Conservation (phyloP, 352 stramenopile species). For the Phytophthora tentaculata region DNA sequence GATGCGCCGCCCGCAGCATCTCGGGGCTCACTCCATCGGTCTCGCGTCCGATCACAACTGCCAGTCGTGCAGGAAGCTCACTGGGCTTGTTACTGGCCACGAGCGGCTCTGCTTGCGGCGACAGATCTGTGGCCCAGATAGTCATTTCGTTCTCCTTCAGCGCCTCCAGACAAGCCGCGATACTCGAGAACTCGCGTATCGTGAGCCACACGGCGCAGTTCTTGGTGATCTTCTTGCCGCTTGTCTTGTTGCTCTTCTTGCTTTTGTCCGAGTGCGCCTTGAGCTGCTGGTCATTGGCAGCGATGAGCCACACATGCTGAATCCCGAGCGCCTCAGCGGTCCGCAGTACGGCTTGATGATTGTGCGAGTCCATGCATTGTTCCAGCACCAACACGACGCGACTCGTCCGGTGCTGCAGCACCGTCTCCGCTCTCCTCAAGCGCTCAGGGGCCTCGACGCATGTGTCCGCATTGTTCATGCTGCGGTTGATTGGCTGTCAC, state of each 20-base stretch:
- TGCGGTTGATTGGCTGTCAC: constrained; percentile 11
- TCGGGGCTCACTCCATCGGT: constrained; percentile 90
- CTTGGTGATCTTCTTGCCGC: constrained; percentile 83
- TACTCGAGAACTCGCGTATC: constrained; percentile 87
- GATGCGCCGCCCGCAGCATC: constrained; percentile 88
- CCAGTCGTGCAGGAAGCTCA: constrained; percentile 85
- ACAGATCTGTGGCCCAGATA: constrained; percentile 93
- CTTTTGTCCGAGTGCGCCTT: constrained; percentile 57
- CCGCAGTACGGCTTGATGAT: constrained; percentile 91
- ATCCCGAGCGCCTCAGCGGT: constrained; percentile 94
- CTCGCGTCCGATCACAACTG: constrained; percentile 94
- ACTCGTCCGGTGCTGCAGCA: constrained; percentile 66
- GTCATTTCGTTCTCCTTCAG: constrained; percentile 65
- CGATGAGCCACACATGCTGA: constrained; percentile 91
- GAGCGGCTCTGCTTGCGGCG: constrained; percentile 69
- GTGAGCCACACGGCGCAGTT: constrained; percentile 86
- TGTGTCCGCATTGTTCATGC: constrained; percentile 10
- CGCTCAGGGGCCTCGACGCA: constrained; percentile 50
- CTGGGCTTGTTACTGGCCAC: constrained; percentile 44
- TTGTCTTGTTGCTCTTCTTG: constrained; percentile 42
- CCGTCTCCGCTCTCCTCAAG: constrained; percentile 73
- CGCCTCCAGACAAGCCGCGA: constrained; percentile 76
- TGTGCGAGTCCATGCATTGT: constrained; percentile 83
- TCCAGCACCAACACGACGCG: constrained; percentile 81
- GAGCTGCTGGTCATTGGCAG: constrained; percentile 65